A percentile compares a stretch with the other conserved stretches of the same genome.
Conservation (phyloP, 345 rosid species). For the Psidium guajava region DNA sequence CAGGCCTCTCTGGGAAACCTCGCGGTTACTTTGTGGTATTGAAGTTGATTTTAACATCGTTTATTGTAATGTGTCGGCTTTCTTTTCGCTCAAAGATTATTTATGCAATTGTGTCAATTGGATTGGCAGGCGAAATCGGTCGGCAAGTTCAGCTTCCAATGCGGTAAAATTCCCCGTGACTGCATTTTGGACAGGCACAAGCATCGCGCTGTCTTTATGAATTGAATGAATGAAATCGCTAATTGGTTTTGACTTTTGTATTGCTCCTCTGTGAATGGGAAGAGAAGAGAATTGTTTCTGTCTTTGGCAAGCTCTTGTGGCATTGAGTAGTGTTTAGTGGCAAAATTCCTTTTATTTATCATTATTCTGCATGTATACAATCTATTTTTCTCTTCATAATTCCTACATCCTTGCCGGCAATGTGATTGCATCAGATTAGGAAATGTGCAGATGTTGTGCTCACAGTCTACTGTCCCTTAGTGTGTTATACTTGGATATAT, state of each 20-base stretch:
- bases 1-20: slow-evolving; percentile 59
- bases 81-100: neutral
- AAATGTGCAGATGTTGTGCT: neutral
- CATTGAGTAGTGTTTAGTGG: neutral
- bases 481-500: neutral
- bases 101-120: neutral
- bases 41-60: neutral
- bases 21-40: slow-evolving; percentile 68
- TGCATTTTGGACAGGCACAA: neutral
- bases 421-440: neutral
- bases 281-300: neutral
- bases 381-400: neutral
- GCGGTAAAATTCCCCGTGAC: slow-evolving; percentile 33
- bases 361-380: too few relatives aligned
- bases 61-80: neutral
- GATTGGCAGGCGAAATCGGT: slow-evolving; percentile 49
- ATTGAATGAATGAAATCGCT: neutral
- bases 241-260: neutral
- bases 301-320: neutral
- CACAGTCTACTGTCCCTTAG: neutral
- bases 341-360: neutral
- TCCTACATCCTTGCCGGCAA: neutral
- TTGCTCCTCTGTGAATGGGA: neutral
- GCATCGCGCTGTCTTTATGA: neutral
- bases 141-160: slow-evolving; percentile 47